Evolutionary conservation across 2,329 filamentous ascomycete species (phyloP).

Genomic region (Nakataea oryzae): DNA sequence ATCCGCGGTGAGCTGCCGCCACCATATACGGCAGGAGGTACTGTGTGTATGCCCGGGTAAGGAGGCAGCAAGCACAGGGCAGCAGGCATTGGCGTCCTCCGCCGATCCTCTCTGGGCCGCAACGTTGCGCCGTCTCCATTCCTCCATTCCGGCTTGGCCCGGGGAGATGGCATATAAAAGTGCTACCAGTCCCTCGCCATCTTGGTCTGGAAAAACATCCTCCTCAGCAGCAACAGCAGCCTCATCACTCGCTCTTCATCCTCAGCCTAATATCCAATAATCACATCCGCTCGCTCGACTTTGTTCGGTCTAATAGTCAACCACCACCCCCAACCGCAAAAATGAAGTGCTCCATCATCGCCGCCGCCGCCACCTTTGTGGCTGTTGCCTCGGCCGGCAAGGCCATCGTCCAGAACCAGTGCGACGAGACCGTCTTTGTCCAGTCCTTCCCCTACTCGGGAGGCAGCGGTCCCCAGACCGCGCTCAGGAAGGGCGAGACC

Average conservation of each 20-base stretch:
- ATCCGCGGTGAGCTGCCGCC: background rate
- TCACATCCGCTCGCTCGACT: background rate
- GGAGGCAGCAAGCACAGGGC: background rate
- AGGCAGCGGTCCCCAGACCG: constrained; percentile 19
- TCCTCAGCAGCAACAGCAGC: background rate
- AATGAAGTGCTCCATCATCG: constrained; percentile 18
- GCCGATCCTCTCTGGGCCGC: background rate
- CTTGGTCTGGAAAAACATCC: background rate
- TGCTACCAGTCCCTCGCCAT: background rate
- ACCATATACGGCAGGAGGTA: background rate
- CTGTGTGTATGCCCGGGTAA: background rate
- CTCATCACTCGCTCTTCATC: background rate
- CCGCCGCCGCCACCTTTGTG: constrained; percentile 19
- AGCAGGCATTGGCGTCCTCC: background rate
- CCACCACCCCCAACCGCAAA: constrained; percentile 5
- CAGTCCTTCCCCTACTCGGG: constrained; percentile 25
- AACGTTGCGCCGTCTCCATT: background rate
- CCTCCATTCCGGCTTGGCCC: no score
- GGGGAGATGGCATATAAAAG: background rate
- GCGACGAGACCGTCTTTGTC: constrained; percentile 20
- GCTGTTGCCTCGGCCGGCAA: constrained; percentile 21
- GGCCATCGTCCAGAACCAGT: constrained; percentile 25
- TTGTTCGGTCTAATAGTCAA: background rate
- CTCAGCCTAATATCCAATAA: background rate
- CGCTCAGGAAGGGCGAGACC: constrained; percentile 19